Conservation (phyloP, 805 yeast species). For the Lipomyces mesembrius region DNA sequence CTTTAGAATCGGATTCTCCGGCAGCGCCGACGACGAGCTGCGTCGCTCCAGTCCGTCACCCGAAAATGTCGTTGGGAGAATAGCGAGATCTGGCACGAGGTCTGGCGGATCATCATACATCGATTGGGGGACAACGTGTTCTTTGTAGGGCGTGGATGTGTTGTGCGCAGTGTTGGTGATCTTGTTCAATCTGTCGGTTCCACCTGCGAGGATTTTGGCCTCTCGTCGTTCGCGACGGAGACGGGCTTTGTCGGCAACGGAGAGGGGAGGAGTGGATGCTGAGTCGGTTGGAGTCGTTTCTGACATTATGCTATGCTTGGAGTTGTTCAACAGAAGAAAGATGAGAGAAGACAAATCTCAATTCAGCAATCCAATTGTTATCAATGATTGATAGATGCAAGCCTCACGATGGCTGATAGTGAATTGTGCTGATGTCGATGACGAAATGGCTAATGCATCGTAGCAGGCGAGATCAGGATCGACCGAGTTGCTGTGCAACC, state of each 20-base stretch:
- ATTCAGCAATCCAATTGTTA: not conserved
- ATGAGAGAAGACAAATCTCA: not conserved
- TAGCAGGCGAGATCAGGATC: no score
- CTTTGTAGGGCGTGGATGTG: constrained; percentile 1
- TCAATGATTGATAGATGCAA: not conserved
- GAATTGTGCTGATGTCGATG: not conserved
- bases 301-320: not conserved
- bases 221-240: constrained; percentile 40
- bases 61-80: not conserved
- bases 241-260: constrained; percentile 36
- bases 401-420: not conserved
- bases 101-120: constrained; percentile 15
- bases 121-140: not conserved
- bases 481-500: not conserved
- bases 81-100: constrained; percentile 9
- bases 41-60: constrained; percentile 5
- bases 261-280: constrained; percentile 8
- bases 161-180: constrained; percentile 27
- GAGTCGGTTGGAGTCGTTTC: not conserved
- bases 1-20: constrained; percentile 30
- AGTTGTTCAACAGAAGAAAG: not conserved
- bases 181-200: constrained; percentile 34
- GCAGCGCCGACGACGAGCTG: constrained; percentile 1
- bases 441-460: not conserved
- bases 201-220: constrained; percentile 37